Evolutionary conservation across 2,329 filamentous ascomycete species (phyloP).

Genomic region (Leptographium lundbergii): DNA sequence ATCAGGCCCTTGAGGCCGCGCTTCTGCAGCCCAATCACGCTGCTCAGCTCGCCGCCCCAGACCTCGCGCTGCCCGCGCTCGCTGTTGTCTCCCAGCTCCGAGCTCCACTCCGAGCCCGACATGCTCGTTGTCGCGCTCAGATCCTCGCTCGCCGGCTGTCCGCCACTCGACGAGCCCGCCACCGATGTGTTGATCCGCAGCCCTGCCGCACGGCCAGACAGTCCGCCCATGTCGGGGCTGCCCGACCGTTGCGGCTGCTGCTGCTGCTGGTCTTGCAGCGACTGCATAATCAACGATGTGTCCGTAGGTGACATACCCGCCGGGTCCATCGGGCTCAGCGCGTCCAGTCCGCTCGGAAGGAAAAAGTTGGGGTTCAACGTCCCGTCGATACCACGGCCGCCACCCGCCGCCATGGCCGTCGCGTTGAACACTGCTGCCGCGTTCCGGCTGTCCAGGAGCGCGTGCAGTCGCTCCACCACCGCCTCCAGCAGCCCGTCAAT

Average conservation of each 20-base stretch:
- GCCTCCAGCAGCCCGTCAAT: conserved; percentile 87
- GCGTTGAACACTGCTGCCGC: conserved; percentile 97
- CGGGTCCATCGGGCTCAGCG: conserved; percentile 17
- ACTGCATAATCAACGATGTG: conserved; percentile 7
- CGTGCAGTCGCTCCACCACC: conserved; percentile 80
- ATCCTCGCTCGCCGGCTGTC: conserved; percentile 32
- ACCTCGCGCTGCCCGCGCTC: conserved; percentile 46
- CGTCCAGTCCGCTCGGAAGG: conserved; percentile 35
- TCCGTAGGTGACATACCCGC: background rate
- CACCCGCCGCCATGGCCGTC: conserved; percentile 92
- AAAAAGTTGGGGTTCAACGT: conserved; percentile 51
- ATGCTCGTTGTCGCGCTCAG: conserved; percentile 36
- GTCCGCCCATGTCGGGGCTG: conserved; percentile 18
- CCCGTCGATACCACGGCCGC: conserved; percentile 69
- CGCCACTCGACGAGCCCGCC: conserved; percentile 13
- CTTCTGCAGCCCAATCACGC: conserved; percentile 92
- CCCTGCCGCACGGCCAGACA: conserved; percentile 23
- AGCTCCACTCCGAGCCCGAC: conserved; percentile 44
- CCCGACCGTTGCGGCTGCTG: background rate
- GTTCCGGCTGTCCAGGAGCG: conserved; percentile 81
- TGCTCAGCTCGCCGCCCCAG: conserved; percentile 73
- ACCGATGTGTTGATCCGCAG: conserved; percentile 38
- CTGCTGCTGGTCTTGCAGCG: background rate
- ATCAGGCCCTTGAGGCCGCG: conserved; percentile 81
- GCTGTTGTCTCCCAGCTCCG: conserved; percentile 36